A percentile compares a stretch with the other conserved stretches of the same genome.
phyloP scores from a whole-genome alignment of 176 grass and related monocot genomes.

The Triticum dicoccoides region DNA sequence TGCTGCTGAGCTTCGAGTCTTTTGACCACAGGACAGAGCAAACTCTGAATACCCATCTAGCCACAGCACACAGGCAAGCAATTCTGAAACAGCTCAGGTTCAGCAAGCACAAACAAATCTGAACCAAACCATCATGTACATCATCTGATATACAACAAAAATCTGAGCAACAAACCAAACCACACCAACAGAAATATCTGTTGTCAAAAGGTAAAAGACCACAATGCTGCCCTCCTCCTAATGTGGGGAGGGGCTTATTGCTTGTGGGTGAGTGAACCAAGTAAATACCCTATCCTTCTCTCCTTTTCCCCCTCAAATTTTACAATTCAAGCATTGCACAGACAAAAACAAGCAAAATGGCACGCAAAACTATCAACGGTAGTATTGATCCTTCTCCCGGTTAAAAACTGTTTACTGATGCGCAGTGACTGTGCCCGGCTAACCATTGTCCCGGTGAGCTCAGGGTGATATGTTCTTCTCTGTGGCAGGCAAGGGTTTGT shows the following conservation, averaged over 20 bases:
- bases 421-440: not conserved
- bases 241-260: constrained; percentile 35
- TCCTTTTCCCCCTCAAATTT: constrained; percentile 43
- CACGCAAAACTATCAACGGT: constrained; percentile 30
- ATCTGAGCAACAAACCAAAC: constrained; percentile 6
- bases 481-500: constrained; percentile 17
- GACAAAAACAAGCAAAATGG: constrained; percentile 10
- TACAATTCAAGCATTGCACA: constrained; percentile 54
- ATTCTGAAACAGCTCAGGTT: not conserved
- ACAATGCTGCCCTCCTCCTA: constrained; percentile 29
- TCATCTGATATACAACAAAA: constrained; percentile 18
- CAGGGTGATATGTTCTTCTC: not conserved
- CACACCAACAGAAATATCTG: constrained; percentile 11
- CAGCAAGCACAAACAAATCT: not conserved
- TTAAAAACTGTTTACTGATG: constrained; percentile 35
- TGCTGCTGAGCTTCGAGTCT: no score
- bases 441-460: not conserved
- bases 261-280: constrained; percentile 31
- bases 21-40: no score
- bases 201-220: not conserved
- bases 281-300: constrained; percentile 28
- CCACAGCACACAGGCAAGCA: not conserved
- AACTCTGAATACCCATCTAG: not conserved
- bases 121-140: constrained; percentile 29
- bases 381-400: constrained; percentile 16